These are phyloP conservation scores for Panaeolus cyanescens DNA, from an alignment of 768 basidiomycete genomes.

Conservation along the genomic window DNA sequence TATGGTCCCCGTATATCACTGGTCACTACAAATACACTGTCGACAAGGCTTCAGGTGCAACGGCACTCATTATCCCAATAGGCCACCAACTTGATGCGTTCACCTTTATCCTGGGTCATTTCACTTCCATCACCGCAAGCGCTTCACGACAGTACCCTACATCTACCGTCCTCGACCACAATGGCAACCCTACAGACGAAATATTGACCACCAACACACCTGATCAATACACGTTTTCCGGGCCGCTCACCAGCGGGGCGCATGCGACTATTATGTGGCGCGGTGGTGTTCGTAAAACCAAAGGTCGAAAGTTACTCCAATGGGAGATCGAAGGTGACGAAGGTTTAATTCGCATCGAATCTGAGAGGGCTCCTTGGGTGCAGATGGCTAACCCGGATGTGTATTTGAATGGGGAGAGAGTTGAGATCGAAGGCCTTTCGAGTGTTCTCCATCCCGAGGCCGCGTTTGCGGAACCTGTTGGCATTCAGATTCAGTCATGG, in stretches of 20 bases:
- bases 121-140: conserved; percentile 27
- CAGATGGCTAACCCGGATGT: conserved; percentile 25
- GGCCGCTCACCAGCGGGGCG: conserved; percentile 29
- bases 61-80: conserved; percentile 23
- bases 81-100: conserved; percentile 32
- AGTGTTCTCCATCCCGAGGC: not conserved
- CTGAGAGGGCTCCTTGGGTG: conserved; percentile 5
- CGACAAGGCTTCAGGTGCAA: conserved; percentile 15
- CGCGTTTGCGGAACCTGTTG: no score
- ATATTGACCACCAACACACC: conserved; percentile 16
- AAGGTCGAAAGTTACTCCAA: conserved; percentile 25
- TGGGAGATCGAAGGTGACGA: conserved; percentile 39
- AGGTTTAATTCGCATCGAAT: conserved; percentile 26
- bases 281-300: conserved; percentile 17
- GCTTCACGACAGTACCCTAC: conserved; percentile 25
- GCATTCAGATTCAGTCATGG: conserved; percentile 5
- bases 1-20: not conserved
- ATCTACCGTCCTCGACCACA: conserved; percentile 22
- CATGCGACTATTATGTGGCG: conserved; percentile 27
- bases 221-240: conserved; percentile 30
- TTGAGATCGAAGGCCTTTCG: conserved; percentile 14
- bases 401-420: conserved; percentile 31
- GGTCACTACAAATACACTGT: not conserved
- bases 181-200: conserved; percentile 26
- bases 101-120: conserved; percentile 29